Evolutionary conservation across 192 early-diverging fungal genomes (phyloP).

Genomic region (Phlyctochytrium bullatum): DNA sequence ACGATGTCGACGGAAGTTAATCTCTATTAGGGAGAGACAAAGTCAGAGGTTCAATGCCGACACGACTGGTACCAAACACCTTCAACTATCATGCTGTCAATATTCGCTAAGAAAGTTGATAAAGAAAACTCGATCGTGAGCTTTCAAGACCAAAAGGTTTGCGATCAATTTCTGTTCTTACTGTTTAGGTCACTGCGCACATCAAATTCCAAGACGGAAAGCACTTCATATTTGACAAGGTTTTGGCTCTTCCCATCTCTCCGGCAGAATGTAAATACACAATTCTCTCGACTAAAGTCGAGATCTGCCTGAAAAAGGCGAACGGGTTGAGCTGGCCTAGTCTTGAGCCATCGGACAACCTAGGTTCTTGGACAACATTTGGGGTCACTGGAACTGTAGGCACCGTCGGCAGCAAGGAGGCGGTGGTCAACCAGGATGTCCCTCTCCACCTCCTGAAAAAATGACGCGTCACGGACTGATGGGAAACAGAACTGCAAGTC

Average conservation of each 20-base stretch:
- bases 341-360: slow-evolving; percentile 59
- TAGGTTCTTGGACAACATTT: slow-evolving; percentile 82
- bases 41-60: slow-evolving; percentile 72
- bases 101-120: slow-evolving; percentile 92
- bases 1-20: background rate
- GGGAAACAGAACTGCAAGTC: too few species aligned
- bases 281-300: slow-evolving; percentile 92
- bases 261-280: slow-evolving; percentile 68
- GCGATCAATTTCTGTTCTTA: background rate
- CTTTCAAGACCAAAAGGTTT: slow-evolving; percentile 63
- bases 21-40: slow-evolving; percentile 14
- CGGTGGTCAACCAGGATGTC: slow-evolving; percentile 47
- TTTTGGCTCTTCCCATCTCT: slow-evolving; percentile 74
- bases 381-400: slow-evolving; percentile 61
- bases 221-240: slow-evolving; percentile 64
- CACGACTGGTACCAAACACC: slow-evolving; percentile 96
- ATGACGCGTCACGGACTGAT: too few species aligned
- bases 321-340: slow-evolving; percentile 83
- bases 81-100: slow-evolving; percentile 75
- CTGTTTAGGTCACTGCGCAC: slow-evolving; percentile 61
- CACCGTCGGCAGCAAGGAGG: slow-evolving; percentile 68
- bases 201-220: slow-evolving; percentile 77
- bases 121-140: slow-evolving; percentile 65
- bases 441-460: slow-evolving; percentile 40
- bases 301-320: slow-evolving; percentile 84